Percentiles rank a stretch among this genome's conserved stretches.
These are phyloP conservation scores for Zopfia rhizophila DNA, from an alignment of 2,329 filamentous ascomycete species.

Conservation along the genomic window DNA sequence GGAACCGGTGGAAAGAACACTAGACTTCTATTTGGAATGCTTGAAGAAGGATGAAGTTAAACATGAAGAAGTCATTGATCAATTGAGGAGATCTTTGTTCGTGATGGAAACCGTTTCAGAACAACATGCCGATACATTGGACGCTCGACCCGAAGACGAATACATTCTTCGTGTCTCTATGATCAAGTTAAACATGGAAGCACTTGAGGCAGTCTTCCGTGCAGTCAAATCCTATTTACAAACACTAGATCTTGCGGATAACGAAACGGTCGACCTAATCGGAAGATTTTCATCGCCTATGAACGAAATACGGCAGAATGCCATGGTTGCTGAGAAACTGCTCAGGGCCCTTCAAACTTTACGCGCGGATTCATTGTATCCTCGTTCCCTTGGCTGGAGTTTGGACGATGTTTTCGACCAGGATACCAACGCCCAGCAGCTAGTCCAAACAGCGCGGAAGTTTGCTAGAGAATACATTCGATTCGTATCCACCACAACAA, in stretches of 20 bases:
- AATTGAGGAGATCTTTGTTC: conserved; percentile 69
- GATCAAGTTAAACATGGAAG: conserved; percentile 33
- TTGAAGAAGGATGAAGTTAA: conserved; percentile 86
- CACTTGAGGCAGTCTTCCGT: conserved; percentile 32
- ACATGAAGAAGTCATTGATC: conserved; percentile 81
- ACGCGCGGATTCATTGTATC: conserved; percentile 39
- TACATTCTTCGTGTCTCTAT: conserved; percentile 30
- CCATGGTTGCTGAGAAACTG: conserved; percentile 32
- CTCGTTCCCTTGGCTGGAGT: conserved; percentile 29
- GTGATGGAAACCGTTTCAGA: conserved; percentile 23
- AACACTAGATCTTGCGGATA: conserved; percentile 15
- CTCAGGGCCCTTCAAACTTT: conserved; percentile 33
- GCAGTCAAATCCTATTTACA: conserved; percentile 25
- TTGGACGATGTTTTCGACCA: conserved; percentile 32
- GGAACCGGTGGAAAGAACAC: conserved; percentile 87
- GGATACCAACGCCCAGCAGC: conserved; percentile 29
- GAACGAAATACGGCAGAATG: conserved; percentile 15
- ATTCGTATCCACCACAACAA: too few species aligned
- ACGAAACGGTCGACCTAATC: conserved; percentile 1
- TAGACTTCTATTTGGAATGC: conserved; percentile 89
- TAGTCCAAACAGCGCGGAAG: conserved; percentile 22
- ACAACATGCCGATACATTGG: conserved; percentile 26
- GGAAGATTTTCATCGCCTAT: conserved; percentile 12
- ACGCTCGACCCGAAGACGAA: conserved; percentile 37
- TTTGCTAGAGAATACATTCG: conserved; percentile 29